A percentile compares a stretch with the other conserved stretches of the same genome.
phyloP scores from a whole-genome alignment of 1,284 basidiomycete species.

The Fomitopsis pinicola region DNA sequence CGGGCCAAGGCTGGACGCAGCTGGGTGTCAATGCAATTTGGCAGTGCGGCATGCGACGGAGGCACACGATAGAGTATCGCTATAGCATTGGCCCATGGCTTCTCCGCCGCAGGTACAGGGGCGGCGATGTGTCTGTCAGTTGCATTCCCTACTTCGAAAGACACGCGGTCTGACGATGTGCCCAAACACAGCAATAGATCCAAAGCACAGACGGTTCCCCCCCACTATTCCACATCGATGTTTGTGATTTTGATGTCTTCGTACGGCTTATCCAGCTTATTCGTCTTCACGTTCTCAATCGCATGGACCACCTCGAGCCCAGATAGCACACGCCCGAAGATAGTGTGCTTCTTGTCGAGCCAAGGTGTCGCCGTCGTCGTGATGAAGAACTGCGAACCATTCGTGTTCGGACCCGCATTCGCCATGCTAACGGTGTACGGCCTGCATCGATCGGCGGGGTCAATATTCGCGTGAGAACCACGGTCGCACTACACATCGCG shows the following conservation, averaged over 20 bases:
- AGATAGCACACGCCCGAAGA: slow-evolving; percentile 77
- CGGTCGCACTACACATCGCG: neutral
- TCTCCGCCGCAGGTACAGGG: neutral
- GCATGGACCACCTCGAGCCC: slow-evolving; percentile 57
- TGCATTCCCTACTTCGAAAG: neutral
- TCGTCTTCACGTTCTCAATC: slow-evolving; percentile 64
- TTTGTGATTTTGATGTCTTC: slow-evolving; percentile 90
- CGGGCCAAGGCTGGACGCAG: slow-evolving; percentile 5
- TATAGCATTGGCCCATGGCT: slow-evolving; percentile 11
- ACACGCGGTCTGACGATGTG: neutral
- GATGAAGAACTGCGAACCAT: slow-evolving; percentile 98
- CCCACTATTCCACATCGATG: slow-evolving; percentile 56
- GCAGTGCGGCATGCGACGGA: slow-evolving; percentile 16
- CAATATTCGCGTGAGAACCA: neutral
- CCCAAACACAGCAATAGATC: neutral
- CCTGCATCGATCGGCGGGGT: slow-evolving; percentile 31
- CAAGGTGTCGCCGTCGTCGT: slow-evolving; percentile 95
- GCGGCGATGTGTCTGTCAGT: neutral
- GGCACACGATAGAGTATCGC: slow-evolving; percentile 21
- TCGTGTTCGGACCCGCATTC: slow-evolving; percentile 93
- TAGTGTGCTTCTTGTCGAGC: slow-evolving; percentile 96
- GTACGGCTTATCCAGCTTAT: slow-evolving; percentile 83
- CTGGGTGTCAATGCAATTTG: slow-evolving; percentile 7
- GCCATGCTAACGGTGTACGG: slow-evolving; percentile 99
- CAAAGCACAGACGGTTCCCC: neutral